phyloP scores from a whole-genome alignment of 768 basidiomycete genomes.

The Pleurotus salmoneostramineus region DNA sequence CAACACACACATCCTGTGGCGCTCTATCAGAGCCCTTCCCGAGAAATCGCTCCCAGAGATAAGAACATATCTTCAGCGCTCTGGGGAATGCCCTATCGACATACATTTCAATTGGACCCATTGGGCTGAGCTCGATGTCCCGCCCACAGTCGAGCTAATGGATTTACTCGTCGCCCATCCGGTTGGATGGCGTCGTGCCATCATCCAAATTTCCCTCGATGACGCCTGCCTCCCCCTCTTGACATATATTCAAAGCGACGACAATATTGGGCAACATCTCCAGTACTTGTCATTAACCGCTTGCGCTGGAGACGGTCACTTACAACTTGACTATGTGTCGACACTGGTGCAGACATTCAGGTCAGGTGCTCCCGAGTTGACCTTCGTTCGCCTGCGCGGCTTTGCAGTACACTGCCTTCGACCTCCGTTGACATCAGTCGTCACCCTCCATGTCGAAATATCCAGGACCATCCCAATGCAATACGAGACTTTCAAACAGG shows the following conservation, averaged over 20 bases:
- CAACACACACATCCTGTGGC: slow-evolving; percentile 35
- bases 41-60: slow-evolving; percentile 16
- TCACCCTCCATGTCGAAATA: slow-evolving; percentile 42
- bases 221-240: slow-evolving; percentile 20
- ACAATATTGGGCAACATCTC: slow-evolving; percentile 22
- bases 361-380: slow-evolving; percentile 25
- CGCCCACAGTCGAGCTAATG: slow-evolving; percentile 15
- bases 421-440: slow-evolving; percentile 29
- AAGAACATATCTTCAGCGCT: slow-evolving; percentile 29
- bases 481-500: slow-evolving; percentile 27
- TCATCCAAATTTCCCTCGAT: slow-evolving; percentile 24
- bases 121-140: not conserved
- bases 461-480: slow-evolving; percentile 28
- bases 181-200: slow-evolving; percentile 32
- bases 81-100: slow-evolving; percentile 24
- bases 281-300: slow-evolving; percentile 33
- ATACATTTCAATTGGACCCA: slow-evolving; percentile 24
- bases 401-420: slow-evolving; percentile 35
- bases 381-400: slow-evolving; percentile 42
- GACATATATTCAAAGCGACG: slow-evolving; percentile 20
- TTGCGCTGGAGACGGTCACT: slow-evolving; percentile 20
- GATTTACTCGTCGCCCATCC: slow-evolving; percentile 25
- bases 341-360: slow-evolving; percentile 21
- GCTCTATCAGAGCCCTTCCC: slow-evolving; percentile 24
- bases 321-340: slow-evolving; percentile 8